Evolutionary conservation across 805 yeast genomes (phyloP).

Genomic region (Hanseniaspora mollemarum): DNA sequence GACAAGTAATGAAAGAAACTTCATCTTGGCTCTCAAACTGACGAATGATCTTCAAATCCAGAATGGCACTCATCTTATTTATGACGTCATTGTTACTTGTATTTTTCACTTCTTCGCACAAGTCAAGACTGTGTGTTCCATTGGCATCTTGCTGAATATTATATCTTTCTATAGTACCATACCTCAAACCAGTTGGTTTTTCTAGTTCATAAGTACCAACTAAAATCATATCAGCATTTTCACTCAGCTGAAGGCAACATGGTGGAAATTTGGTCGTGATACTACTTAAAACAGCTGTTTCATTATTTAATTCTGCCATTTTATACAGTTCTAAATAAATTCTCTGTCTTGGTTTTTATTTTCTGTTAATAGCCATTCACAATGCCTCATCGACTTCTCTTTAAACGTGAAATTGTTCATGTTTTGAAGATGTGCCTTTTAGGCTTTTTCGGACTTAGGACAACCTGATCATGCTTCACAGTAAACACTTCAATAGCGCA

Average conservation of each 20-base stretch:
- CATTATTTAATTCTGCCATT: slow-evolving; percentile 19
- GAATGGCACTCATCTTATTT: slow-evolving; percentile 47
- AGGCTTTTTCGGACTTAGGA: no score
- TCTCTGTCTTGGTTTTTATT: neutral
- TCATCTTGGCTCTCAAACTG: slow-evolving; percentile 29
- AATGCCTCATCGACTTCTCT: no score
- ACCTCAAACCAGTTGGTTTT: slow-evolving; percentile 43
- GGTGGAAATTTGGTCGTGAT: slow-evolving; percentile 59
- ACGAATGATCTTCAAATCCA: slow-evolving; percentile 65
- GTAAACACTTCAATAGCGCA: no score
- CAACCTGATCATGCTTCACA: no score
- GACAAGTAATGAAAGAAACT: slow-evolving; percentile 46
- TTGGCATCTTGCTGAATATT: slow-evolving; percentile 2
- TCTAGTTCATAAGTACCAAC: slow-evolving; percentile 77
- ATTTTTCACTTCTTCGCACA: slow-evolving; percentile 17
- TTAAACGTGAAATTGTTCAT: no score
- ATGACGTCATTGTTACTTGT: slow-evolving; percentile 20
- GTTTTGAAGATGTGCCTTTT: no score
- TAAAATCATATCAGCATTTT: slow-evolving; percentile 40
- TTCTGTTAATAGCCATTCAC: no score
- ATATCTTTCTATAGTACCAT: slow-evolving; percentile 49
- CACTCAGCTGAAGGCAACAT: slow-evolving; percentile 59
- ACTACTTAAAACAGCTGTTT: slow-evolving; percentile 18
- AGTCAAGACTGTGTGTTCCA: slow-evolving; percentile 18
- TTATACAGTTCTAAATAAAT: no score